Evolutionary conservation across 2,329 filamentous ascomycete genomes (phyloP).

Genomic region (Plenodomus biglobosus): DNA sequence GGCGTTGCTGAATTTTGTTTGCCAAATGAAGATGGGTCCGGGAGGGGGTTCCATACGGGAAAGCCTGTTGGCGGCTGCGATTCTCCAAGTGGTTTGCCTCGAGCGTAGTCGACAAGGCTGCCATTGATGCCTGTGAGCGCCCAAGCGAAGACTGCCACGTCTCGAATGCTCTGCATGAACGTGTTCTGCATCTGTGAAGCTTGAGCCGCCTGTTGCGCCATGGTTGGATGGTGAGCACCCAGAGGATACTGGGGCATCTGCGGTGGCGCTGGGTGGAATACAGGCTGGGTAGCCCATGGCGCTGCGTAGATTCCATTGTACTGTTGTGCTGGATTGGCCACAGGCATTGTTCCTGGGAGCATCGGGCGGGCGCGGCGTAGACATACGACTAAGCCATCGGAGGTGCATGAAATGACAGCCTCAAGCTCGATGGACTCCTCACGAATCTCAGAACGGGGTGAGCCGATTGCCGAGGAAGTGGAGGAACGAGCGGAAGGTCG

Average conservation of each 20-base stretch:
- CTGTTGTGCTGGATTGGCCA: conserved; percentile 23
- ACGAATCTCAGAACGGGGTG: conserved; percentile 26
- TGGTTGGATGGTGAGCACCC: conserved; percentile 41
- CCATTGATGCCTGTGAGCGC: conserved; percentile 78
- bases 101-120: conserved; percentile 65
- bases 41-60: conserved; percentile 57
- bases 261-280: conserved; percentile 50
- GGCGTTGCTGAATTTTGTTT: conserved; percentile 32
- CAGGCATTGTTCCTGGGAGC: conserved; percentile 54
- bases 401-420: conserved; percentile 88
- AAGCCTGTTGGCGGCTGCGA: conserved; percentile 63
- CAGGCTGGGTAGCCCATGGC: conserved; percentile 73
- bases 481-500: conserved; percentile 25
- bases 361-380: conserved; percentile 72
- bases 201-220: conserved; percentile 51
- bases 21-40: conserved; percentile 15
- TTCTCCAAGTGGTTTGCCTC: conserved; percentile 64
- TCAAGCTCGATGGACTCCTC: conserved; percentile 68
- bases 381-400: conserved; percentile 82
- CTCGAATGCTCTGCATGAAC: conserved; percentile 78
- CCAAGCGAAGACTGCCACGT: conserved; percentile 88
- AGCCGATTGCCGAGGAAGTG: conserved; percentile 28
- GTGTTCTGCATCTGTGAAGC: conserved; percentile 52
- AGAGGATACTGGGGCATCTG: conserved; percentile 41
- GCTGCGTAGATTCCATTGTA: conserved; percentile 69